Base-by-base conservation (phyloP, 306 rosid species). In the Gastrolobium villosum region DNA sequence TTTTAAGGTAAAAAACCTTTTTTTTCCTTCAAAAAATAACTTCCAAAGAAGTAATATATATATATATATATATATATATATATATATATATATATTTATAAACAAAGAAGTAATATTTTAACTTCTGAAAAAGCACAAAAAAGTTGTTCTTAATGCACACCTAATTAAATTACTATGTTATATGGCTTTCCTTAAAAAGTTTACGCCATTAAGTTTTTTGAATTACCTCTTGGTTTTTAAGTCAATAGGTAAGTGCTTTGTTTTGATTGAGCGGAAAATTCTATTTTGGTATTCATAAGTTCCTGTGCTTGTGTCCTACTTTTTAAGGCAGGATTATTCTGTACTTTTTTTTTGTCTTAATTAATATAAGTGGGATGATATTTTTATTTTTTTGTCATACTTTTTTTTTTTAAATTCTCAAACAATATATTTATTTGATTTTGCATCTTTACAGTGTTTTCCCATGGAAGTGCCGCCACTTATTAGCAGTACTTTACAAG, bases 401-500 rank as follows among this genome's bases (percentile, higher is more conserved):
- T 60, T 4, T 37, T 46, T 65, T 56, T 30, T 55, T 54, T 44
- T 9, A 45, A 65, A 37, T 62, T 10, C n/a, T 80, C 43, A 46
- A 74, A 28, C 2, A 26, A 9, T 41, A n/a, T 55, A 3, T 65
- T 67, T 31, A 76, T 76, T 74, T 56, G 5, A 34, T 56, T 78
- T 78, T 77, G 10, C 40, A 67, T 77, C 54, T 88, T 61, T 88
- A 63, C 89, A 94, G 99, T 92, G 99, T 79, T 94, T 92, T 76
- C 97, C 99, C 8, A 61, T 78, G 67, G 97, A 88, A 54, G 99
- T 90, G 45, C 97, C 99, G 0, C 83, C 90, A 52, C 81, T 94
- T 87, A 94, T 94, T 78, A 86, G 92, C 88, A 87, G 86, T 81
- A 85, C 93, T 56, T 86, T 94, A 80, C 99, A 90, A 87, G 99